Evolutionary conservation across 78 protist species (phyloP).

Genomic region (Dictyostelium brefeldianum): DNA sequence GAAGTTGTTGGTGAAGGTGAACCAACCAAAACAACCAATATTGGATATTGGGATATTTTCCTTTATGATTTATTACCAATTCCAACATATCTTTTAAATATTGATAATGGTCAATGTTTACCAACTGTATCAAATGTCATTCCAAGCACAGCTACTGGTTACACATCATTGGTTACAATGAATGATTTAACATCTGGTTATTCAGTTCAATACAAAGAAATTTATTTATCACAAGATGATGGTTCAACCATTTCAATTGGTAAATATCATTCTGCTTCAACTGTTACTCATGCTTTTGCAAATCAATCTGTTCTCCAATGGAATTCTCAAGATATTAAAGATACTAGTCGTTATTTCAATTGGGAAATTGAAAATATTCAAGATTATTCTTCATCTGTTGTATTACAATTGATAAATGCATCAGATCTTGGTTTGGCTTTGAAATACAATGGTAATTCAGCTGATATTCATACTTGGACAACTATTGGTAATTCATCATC

Average conservation of each 20-base stretch:
- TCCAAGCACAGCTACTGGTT: neutral
- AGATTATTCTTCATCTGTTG: neutral
- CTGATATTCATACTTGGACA: neutral
- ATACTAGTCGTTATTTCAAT: neutral
- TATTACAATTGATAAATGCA: too few species aligned
- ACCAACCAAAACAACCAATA: neutral
- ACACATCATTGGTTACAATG: neutral
- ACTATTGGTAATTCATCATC: too few species aligned
- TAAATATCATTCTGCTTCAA: neutral
- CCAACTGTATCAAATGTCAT: neutral
- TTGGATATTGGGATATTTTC: conserved; percentile 9
- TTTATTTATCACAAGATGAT: neutral
- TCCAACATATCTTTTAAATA: neutral
- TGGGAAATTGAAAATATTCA: neutral
- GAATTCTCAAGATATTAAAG: neutral
- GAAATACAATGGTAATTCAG: neutral
- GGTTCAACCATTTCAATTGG: neutral
- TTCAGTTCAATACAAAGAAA: neutral
- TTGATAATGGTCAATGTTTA: neutral
- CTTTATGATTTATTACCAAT: neutral
- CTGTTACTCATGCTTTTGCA: neutral
- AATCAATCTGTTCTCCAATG: neutral
- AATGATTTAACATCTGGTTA: neutral
- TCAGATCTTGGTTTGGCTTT: neutral
- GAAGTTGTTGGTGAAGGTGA: too few species aligned